Conservation (phyloP, 805 yeast species). For the Metschnikowia dekortorum region DNA sequence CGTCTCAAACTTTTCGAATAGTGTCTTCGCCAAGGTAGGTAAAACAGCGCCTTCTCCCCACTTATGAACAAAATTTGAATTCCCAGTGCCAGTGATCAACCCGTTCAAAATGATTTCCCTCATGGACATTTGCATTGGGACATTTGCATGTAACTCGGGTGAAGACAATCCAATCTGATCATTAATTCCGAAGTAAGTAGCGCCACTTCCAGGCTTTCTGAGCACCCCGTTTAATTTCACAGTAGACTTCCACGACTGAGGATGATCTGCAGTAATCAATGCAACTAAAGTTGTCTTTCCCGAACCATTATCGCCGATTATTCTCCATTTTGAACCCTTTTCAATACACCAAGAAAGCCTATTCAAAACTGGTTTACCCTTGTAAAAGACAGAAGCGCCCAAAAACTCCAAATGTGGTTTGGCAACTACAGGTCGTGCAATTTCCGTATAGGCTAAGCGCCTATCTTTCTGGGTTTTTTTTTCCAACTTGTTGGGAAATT, state of each 20-base stretch:
- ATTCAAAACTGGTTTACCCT: conserved; percentile 54
- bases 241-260: conserved; percentile 85
- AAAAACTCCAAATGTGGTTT: conserved; percentile 43
- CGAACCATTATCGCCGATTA: conserved; percentile 85
- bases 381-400: conserved; percentile 61
- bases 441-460: background rate
- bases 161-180: conserved; percentile 78
- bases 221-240: conserved; percentile 61
- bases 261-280: conserved; percentile 88
- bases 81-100: conserved; percentile 53
- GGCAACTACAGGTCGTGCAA: background rate
- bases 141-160: conserved; percentile 89
- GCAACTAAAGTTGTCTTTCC: conserved; percentile 90
- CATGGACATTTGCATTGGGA: conserved; percentile 54
- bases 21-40: conserved; percentile 13
- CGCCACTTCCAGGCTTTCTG: conserved; percentile 66
- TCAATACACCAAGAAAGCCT: conserved; percentile 63
- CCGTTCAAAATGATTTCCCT: conserved; percentile 68
- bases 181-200: conserved; percentile 76
- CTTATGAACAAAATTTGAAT: conserved; percentile 44
- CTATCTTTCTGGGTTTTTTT: background rate
- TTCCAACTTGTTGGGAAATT: background rate
- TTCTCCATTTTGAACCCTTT: conserved; percentile 80
- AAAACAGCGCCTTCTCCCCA: conserved; percentile 26
- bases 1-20: conserved; percentile 21